Conservation (phyloP, 2,329 filamentous ascomycete genomes). For the Dactylellina haptotyla region DNA sequence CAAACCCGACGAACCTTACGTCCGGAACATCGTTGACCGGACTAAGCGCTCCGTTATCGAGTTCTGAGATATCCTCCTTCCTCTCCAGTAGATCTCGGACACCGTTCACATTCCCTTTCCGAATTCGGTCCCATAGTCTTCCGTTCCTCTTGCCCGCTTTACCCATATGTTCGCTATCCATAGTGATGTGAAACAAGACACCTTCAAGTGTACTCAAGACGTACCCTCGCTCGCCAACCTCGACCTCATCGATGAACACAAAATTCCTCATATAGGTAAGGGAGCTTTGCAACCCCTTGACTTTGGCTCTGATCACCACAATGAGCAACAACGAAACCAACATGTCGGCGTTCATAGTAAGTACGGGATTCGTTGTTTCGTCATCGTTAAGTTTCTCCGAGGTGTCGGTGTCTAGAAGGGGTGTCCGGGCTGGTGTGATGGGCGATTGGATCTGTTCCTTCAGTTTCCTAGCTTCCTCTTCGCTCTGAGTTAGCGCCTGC, state of each 20-base stretch:
- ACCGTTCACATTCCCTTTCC: conserved; percentile 77
- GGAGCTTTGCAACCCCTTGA: conserved; percentile 85
- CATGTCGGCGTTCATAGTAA: conserved; percentile 83
- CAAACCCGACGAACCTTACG: conserved; percentile 44
- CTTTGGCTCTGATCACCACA: conserved; percentile 89
- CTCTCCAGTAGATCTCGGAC: conserved; percentile 80
- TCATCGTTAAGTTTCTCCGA: conserved; percentile 31
- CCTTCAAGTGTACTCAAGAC: conserved; percentile 95
- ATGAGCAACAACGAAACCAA: conserved; percentile 89
- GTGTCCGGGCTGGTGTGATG: neutral
- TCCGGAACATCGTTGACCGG: conserved; percentile 41
- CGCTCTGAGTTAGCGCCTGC: conserved; percentile 79
- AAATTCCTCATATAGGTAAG: conserved; percentile 96
- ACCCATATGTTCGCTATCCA: conserved; percentile 82
- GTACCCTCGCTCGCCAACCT: conserved; percentile 95
- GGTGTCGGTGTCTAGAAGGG: conserved; percentile 63
- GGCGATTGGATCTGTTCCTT: conserved; percentile 63
- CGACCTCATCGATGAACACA: conserved; percentile 97
- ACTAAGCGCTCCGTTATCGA: conserved; percentile 29
- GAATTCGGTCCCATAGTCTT: conserved; percentile 85
- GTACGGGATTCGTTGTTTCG: conserved; percentile 66
- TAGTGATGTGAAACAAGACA: conserved; percentile 84
- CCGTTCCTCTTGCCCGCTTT: conserved; percentile 87
- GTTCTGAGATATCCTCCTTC: conserved; percentile 57
- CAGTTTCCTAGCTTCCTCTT: conserved; percentile 60